Evolutionary conservation across 495 filamentous ascomycete species (phyloP).

Genomic region (Daldinia vernicosa): DNA sequence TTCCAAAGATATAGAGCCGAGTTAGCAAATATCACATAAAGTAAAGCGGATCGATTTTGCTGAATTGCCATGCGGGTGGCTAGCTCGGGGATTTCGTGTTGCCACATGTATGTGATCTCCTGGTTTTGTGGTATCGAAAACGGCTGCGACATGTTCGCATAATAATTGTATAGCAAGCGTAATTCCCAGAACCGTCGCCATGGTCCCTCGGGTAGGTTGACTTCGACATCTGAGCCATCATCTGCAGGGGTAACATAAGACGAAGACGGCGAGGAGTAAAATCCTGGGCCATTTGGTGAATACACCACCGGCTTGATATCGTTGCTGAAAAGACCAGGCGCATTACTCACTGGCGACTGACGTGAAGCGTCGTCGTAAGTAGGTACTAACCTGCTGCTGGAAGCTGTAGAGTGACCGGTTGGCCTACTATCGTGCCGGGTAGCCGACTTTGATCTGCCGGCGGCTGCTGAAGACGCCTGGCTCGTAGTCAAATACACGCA

Average conservation of each 20-base stretch:
- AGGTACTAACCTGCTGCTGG: slow-evolving; percentile 1
- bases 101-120: slow-evolving; percentile 38
- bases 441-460: slow-evolving; percentile 17
- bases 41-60: slow-evolving; percentile 47
- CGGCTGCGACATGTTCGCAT: slow-evolving; percentile 40
- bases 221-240: slow-evolving; percentile 29
- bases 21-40: slow-evolving; percentile 48
- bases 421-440: slow-evolving; percentile 12
- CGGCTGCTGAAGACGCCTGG: slow-evolving; percentile 1
- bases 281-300: slow-evolving; percentile 26
- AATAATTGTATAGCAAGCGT: slow-evolving; percentile 48
- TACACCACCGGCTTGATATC: slow-evolving; percentile 22
- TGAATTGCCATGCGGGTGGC: slow-evolving; percentile 45
- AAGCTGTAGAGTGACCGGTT: background rate
- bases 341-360: background rate
- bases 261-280: slow-evolving; percentile 37
- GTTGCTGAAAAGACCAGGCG: slow-evolving; percentile 4
- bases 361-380: slow-evolving; percentile 1
- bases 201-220: slow-evolving; percentile 45
- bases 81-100: slow-evolving; percentile 40
- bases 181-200: slow-evolving; percentile 51
- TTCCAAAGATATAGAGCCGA: slow-evolving; percentile 50
- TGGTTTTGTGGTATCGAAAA: slow-evolving; percentile 30
- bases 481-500: slow-evolving; percentile 46
- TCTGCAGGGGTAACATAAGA: slow-evolving; percentile 28